phyloP scores from a whole-genome alignment of 1,284 basidiomycete species.

The Cutaneotrichosporon curvatum region DNA sequence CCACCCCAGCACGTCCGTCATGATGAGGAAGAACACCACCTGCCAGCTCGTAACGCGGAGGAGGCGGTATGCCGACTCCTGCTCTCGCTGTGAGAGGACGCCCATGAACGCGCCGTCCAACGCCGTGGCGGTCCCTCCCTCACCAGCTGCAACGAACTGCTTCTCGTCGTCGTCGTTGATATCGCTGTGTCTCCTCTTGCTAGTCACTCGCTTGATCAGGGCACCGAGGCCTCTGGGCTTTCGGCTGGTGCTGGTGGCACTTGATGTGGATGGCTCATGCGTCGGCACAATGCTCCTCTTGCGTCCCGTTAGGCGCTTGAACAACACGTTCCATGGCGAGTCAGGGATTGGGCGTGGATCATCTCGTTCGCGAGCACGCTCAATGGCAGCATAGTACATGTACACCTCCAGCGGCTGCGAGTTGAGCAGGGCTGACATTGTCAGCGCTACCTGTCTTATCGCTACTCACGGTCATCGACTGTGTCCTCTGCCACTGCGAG shows the following conservation, averaged over 20 bases:
- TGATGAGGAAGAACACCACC: conserved; percentile 18
- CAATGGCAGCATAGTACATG: conserved; percentile 14
- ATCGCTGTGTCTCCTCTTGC: background rate
- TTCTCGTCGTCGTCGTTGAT: background rate
- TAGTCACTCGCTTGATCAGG: background rate
- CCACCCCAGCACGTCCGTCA: conserved; percentile 34
- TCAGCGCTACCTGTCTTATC: background rate
- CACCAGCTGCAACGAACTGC: background rate
- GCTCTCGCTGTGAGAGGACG: background rate
- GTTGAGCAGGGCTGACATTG: conserved; percentile 12
- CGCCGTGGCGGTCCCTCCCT: no score
- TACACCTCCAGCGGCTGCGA: conserved; percentile 16
- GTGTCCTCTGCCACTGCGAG: conserved; percentile 6
- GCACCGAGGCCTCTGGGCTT: background rate
- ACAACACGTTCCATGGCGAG: conserved; percentile 8
- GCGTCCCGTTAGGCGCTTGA: conserved; percentile 7
- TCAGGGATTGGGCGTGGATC: conserved; percentile 18
- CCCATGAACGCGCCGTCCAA: background rate
- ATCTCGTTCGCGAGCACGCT: conserved; percentile 12
- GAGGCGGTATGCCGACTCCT: conserved; percentile 8
- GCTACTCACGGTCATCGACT: conserved; percentile 11
- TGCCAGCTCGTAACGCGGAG: conserved; percentile 17
- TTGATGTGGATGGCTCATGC: background rate
- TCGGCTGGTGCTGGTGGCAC: background rate
- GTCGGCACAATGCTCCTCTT: conserved; percentile 3